Conservation (phyloP, 495 filamentous ascomycete species). For the Usnea hakonensis region DNA sequence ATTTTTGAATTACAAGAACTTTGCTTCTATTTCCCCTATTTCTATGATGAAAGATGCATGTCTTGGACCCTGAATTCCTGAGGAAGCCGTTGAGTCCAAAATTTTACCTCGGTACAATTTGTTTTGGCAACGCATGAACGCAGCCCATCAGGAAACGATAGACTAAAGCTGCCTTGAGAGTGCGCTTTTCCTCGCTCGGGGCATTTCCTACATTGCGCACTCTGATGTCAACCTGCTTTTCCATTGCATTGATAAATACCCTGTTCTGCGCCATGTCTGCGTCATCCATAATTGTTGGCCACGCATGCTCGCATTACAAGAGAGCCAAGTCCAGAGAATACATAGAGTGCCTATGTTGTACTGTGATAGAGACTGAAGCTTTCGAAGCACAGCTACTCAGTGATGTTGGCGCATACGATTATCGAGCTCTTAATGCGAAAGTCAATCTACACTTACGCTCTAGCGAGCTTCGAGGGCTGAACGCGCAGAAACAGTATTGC, state of each 20-base stretch:
- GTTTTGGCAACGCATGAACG: too few relatives aligned
- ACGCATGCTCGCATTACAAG: too few relatives aligned
- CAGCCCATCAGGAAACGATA: neutral
- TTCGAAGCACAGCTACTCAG: neutral
- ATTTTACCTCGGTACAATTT: too few relatives aligned
- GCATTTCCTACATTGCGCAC: too few relatives aligned
- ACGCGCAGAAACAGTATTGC: neutral
- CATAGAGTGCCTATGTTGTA: neutral
- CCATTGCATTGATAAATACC: neutral
- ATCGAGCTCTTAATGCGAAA: neutral
- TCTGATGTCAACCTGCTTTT: neutral
- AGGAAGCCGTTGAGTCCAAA: too few relatives aligned
- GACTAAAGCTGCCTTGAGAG: neutral
- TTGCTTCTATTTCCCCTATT: too few relatives aligned
- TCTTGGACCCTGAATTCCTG: too few relatives aligned
- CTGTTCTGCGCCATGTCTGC: neutral
- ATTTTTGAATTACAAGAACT: too few relatives aligned
- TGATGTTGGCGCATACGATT: neutral
- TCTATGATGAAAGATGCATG: too few relatives aligned
- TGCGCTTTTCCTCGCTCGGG: neutral
- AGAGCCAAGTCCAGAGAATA: neutral
- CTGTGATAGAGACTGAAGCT: too few relatives aligned
- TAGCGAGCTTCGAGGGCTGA: neutral
- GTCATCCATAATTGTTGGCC: too few relatives aligned
- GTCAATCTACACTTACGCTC: neutral